Evolutionary conservation across 1,139 yeast species (phyloP).

Genomic region (Geotrichum aggregatum): DNA sequence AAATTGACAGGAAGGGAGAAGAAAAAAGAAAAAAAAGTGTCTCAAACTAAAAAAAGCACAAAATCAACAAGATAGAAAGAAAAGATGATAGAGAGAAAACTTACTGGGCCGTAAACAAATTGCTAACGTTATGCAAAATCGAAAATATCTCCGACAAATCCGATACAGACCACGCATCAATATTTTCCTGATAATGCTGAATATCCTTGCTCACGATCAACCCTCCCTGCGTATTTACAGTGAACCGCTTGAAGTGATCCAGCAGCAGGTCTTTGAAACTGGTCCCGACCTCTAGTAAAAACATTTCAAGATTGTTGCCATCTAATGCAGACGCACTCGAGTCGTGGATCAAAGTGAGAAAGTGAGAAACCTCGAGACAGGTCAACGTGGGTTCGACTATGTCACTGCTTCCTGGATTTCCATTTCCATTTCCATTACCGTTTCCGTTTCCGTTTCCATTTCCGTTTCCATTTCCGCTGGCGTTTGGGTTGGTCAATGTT

Average conservation of each 20-base stretch:
- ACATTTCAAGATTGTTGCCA: slow-evolving; percentile 51
- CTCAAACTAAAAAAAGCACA: no score
- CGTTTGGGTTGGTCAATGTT: no score
- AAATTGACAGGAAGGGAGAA: background rate
- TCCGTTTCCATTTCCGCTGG: no score
- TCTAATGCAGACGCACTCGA: slow-evolving; percentile 42
- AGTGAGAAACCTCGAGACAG: slow-evolving; percentile 58
- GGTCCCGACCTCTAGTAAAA: slow-evolving; percentile 58
- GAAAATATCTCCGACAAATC: slow-evolving; percentile 67
- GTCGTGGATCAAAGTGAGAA: slow-evolving; percentile 45
- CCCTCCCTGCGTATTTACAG: slow-evolving; percentile 80
- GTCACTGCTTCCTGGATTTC: slow-evolving; percentile 29
- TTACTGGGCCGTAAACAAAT: slow-evolving; percentile 64
- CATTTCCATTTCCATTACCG: no score
- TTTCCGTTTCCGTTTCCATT: no score
- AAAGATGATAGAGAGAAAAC: slow-evolving; percentile 10
- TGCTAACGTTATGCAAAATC: slow-evolving; percentile 75
- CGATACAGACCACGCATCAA: slow-evolving; percentile 66
- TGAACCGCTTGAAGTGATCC: slow-evolving; percentile 71
- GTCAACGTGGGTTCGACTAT: slow-evolving; percentile 54
- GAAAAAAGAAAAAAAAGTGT: no score
- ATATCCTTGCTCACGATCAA: slow-evolving; percentile 77
- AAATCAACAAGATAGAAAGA: background rate
- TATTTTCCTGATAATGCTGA: slow-evolving; percentile 66
- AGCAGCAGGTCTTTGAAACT: slow-evolving; percentile 57